phyloP scores from a whole-genome alignment of 164 flowering plant genomes.

The Warburgia ugandensis region DNA sequence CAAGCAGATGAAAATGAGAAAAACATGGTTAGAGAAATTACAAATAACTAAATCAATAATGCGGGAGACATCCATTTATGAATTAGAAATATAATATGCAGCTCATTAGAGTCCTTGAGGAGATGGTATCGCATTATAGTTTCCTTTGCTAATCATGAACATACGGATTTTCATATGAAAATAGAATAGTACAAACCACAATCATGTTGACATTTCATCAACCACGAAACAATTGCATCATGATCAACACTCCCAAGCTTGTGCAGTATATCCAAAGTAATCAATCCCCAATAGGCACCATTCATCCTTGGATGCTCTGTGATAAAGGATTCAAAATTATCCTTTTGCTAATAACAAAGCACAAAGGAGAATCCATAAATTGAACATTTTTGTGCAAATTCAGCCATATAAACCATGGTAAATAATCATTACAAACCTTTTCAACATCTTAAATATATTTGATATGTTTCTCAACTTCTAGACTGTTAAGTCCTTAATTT shows the following conservation, averaged over 20 bases:
- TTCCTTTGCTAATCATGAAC: neutral
- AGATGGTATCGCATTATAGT: neutral
- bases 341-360: slow-evolving; percentile 42
- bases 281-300: slow-evolving; percentile 95
- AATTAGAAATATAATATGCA: too few species aligned
- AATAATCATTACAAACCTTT: slow-evolving; percentile 40
- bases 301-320: slow-evolving; percentile 85
- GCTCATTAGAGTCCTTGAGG: neutral
- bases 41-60: too few species aligned
- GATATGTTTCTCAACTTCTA: slow-evolving; percentile 63
- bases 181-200: slow-evolving; percentile 43
- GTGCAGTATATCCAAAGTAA: slow-evolving; percentile 67
- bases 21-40: too few species aligned
- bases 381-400: neutral
- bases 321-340: slow-evolving; percentile 64
- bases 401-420: neutral
- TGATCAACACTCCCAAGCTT: slow-evolving; percentile 55
- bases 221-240: slow-evolving; percentile 75
- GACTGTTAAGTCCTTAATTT: too few species aligned
- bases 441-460: slow-evolving; percentile 60
- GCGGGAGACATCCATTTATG: too few species aligned
- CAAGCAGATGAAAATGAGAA: too few species aligned
- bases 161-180: neutral
- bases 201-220: slow-evolving; percentile 77
- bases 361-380: neutral